A percentile compares a stretch with the other conserved stretches of the same genome.
Evolutionary conservation across 306 rosid genomes (phyloP).

Genomic region (Rosa multiflora): DNA sequence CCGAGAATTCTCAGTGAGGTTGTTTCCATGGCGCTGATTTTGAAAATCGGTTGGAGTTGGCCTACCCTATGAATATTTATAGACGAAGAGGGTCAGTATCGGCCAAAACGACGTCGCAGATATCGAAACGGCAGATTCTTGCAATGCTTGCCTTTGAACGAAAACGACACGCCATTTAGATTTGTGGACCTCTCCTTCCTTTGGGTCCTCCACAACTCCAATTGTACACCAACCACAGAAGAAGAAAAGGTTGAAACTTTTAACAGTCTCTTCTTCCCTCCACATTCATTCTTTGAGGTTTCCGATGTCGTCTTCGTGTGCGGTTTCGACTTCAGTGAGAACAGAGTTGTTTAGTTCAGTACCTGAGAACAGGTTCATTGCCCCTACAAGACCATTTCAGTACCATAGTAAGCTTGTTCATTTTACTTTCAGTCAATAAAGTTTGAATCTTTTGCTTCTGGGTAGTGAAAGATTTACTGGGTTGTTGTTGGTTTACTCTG

Average conservation of each 20-base stretch:
- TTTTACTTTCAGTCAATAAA: no score
- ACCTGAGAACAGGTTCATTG: conserved; percentile 25
- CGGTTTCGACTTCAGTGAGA: conserved; percentile 41
- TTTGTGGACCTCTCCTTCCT: neutral
- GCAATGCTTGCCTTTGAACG: no score
- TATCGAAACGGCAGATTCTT: neutral
- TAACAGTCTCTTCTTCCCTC: neutral
- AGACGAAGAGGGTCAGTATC: neutral
- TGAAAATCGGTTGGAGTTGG: neutral
- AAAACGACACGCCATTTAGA: neutral
- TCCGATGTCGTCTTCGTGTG: conserved; percentile 50
- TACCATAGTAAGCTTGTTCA: conserved; percentile 34
- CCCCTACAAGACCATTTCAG: conserved; percentile 43
- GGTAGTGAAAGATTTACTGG: no score
- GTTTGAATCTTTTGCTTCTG: no score
- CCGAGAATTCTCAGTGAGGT: conserved; percentile 41
- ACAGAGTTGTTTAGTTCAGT: conserved; percentile 42
- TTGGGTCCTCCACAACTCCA: conserved; percentile 1
- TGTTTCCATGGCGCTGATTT: conserved; percentile 52
- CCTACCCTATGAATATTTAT: no score
- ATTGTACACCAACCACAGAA: conserved; percentile 9
- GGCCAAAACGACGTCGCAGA: neutral
- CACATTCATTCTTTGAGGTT: neutral
- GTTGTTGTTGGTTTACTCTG: conserved; percentile 23
- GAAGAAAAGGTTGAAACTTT: neutral